Evolutionary conservation across 768 basidiomycete species (phyloP), one percentile per base, ranked within the genome.

Genomic region (Collybia mongolica): DNA sequence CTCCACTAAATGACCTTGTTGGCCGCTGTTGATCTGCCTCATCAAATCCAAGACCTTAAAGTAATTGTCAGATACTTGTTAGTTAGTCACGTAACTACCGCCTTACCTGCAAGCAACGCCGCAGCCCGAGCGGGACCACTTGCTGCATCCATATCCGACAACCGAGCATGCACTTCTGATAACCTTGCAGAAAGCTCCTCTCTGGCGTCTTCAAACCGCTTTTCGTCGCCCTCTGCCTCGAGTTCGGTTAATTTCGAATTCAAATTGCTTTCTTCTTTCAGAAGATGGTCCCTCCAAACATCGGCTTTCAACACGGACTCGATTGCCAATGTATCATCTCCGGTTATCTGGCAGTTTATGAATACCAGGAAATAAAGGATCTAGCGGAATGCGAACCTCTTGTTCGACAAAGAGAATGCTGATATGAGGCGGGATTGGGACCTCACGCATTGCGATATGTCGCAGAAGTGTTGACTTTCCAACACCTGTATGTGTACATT

Each of bases 241-340:
- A 96, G 75, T 52, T 78, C 81, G 0, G 80, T 68, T 2, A 98
- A 78, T 54, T 81, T 79, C 0, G 78, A 79, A 60, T 95, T 94
- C 39, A 98, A 73, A 18, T 76, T 69, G 0, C 70, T 70, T 67
- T 98, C 95, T 62, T 99, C 93, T 48, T 84, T 88, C 44, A 97
- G 69, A 15, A 98, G 75, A 56, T 92, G 89, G 61, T 96, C 94
- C 64, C 96, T 80, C 93, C 97, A 98, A 26, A 99, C 97, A 64
- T 99, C 97, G n/a, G 97, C 97, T 66, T 95, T 93, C n/a, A 99
- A 77, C 18, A 99, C 97, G 1, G 95, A 94, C 18, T 94, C 90
- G 38, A 99, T 76, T 2, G 97, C 97, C 1, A 75, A 73, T 0
- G 94, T 98, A 56, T 95, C 94, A 65, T 98, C 96, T 26, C 96